Evolutionary conservation across 2,329 filamentous ascomycete genomes (phyloP).

Genomic region (Fusarium anguioides): DNA sequence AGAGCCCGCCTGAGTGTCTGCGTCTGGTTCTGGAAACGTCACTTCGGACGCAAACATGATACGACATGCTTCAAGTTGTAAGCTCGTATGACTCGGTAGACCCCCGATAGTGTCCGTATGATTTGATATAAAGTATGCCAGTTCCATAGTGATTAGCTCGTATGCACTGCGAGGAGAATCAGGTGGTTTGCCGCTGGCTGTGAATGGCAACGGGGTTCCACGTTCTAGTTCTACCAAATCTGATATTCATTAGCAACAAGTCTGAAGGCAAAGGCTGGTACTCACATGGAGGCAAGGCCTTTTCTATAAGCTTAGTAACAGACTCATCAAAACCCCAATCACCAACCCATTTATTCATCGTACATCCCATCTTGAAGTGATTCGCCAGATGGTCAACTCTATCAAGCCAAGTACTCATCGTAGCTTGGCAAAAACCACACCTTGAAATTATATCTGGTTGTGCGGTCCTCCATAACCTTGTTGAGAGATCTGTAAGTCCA

Average conservation of each 20-base stretch:
- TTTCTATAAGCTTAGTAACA: slow-evolving; percentile 53
- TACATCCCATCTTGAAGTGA: slow-evolving; percentile 55
- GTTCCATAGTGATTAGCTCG: slow-evolving; percentile 36
- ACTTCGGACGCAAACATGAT: slow-evolving; percentile 40
- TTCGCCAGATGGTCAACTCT: slow-evolving; percentile 53
- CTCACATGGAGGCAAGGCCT: slow-evolving; percentile 55
- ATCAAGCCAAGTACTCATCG: slow-evolving; percentile 52
- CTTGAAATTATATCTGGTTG: slow-evolving; percentile 52
- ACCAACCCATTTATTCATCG: slow-evolving; percentile 57
- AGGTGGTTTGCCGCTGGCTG: slow-evolving; percentile 23
- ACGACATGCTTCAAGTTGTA: slow-evolving; percentile 33
- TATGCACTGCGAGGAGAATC: slow-evolving; percentile 39
- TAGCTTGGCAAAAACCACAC: slow-evolving; percentile 55
- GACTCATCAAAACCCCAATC: slow-evolving; percentile 56
- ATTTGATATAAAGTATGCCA: slow-evolving; percentile 36
- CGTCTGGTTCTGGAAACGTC: slow-evolving; percentile 8
- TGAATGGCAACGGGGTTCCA: slow-evolving; percentile 32
- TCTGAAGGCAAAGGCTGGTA: fast-evolving
- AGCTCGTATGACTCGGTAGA: slow-evolving; percentile 19
- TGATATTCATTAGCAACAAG: background rate
- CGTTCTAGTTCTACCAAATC: slow-evolving; percentile 39
- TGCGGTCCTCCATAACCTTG: slow-evolving; percentile 51
- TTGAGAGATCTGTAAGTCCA: slow-evolving; percentile 47
- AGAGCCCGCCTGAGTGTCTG: slow-evolving; percentile 6
- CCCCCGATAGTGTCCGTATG: slow-evolving; percentile 22